Percentiles rank a stretch among this genome's conserved stretches.
These are phyloP conservation scores for Stevia rebaudiana DNA, from an alignment of 140 eudicot genomes.

Conservation along the genomic window DNA sequence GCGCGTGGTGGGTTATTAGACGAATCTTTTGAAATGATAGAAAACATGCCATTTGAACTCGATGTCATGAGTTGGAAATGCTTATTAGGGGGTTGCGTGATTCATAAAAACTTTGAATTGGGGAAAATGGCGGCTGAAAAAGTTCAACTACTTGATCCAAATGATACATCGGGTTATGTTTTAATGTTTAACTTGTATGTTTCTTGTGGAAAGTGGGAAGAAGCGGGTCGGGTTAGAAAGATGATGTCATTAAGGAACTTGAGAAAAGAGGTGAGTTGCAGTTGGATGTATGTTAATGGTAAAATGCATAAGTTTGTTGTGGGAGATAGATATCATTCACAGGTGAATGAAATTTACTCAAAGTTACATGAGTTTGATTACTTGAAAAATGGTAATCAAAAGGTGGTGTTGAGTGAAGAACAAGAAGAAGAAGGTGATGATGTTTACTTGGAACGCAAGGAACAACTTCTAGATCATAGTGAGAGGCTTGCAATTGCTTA, in stretches of 20 bases:
- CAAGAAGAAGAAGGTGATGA: constrained; percentile 16
- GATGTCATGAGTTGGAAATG: constrained; percentile 43
- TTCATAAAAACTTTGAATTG: constrained; percentile 32
- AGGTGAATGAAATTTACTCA: constrained; percentile 35
- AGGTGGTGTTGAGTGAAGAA: constrained; percentile 26
- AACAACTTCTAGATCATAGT: constrained; percentile 47
- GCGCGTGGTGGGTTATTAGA: constrained; percentile 39
- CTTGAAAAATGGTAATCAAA: not conserved
- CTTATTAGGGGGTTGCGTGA: constrained; percentile 42
- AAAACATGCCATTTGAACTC: constrained; percentile 40
- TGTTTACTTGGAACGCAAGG: constrained; percentile 32
- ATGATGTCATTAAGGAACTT: constrained; percentile 35
- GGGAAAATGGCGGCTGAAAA: constrained; percentile 47
- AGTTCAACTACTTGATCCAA: constrained; percentile 35
- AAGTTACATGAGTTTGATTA: constrained; percentile 33
- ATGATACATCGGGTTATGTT: constrained; percentile 34
- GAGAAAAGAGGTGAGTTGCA: constrained; percentile 39
- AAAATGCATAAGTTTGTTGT: constrained; percentile 39
- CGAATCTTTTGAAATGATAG: constrained; percentile 29
- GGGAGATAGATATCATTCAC: constrained; percentile 46
- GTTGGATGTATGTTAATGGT: constrained; percentile 45
- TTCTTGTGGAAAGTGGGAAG: constrained; percentile 36
- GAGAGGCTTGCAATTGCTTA: constrained; percentile 56
- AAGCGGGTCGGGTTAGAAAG: constrained; percentile 36
- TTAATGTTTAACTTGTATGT: constrained; percentile 39